These are phyloP conservation scores for Zizania palustris DNA, from an alignment of 202 grass and related monocot genomes.

Conservation along the genomic window DNA sequence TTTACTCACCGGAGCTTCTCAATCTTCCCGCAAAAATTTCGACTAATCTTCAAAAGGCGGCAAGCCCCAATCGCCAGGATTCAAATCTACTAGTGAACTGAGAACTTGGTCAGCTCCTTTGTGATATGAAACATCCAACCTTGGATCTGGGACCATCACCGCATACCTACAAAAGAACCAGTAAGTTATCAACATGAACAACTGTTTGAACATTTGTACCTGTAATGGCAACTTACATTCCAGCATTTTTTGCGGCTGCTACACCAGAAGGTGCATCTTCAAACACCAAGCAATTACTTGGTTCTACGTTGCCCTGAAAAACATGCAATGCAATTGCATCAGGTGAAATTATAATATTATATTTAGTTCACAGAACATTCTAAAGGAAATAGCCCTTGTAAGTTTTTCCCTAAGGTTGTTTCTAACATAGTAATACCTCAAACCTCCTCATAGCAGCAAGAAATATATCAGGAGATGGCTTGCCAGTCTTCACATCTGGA, in stretches of 20 bases:
- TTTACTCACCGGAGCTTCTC: conserved; percentile 1
- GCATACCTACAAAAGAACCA: conserved; percentile 58
- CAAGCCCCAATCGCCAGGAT: conserved; percentile 71
- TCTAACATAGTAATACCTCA: conserved; percentile 45
- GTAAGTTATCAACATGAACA: background rate
- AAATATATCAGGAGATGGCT: conserved; percentile 96
- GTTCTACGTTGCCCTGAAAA: conserved; percentile 67
- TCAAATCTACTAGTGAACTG: conserved; percentile 70
- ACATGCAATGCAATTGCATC: conserved; percentile 34
- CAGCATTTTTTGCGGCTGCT: conserved; percentile 85
- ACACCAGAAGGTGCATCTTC: conserved; percentile 94
- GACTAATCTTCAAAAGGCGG: conserved; percentile 62
- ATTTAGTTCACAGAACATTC: background rate
- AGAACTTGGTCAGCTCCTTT: conserved; percentile 91
- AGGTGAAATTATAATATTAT: conserved; percentile 18
- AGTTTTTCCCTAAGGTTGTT: background rate
- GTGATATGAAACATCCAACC: conserved; percentile 79
- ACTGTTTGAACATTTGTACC: background rate
- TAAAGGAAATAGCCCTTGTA: background rate
- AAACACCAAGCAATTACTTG: conserved; percentile 79
- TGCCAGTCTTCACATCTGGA: conserved; percentile 80
- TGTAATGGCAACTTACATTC: conserved; percentile 68
- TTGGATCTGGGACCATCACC: conserved; percentile 83
- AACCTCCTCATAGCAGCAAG: conserved; percentile 82
- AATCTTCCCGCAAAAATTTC: background rate